These are phyloP conservation scores for Hymenoscyphus salicellus DNA, from an alignment of 2,329 filamentous ascomycete species.

Conservation along the genomic window DNA sequence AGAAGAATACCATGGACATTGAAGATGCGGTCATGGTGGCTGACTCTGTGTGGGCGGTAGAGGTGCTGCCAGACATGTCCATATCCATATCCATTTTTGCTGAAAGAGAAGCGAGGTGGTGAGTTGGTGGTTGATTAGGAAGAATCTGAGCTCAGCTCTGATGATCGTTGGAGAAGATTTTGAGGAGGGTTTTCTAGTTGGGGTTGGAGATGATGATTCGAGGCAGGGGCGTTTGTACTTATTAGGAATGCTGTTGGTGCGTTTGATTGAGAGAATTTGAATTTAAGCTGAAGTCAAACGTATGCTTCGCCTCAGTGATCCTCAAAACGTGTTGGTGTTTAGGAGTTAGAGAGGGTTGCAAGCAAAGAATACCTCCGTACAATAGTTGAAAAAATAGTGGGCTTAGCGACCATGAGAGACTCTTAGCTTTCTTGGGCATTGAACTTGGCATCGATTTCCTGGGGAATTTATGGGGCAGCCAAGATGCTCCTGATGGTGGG, in stretches of 20 bases:
- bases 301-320: neutral
- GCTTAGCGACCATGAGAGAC: too few species aligned
- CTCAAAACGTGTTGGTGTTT: neutral
- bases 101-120: neutral
- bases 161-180: neutral
- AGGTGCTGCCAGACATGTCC: slow-evolving; percentile 4
- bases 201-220: neutral
- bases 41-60: slow-evolving; percentile 40
- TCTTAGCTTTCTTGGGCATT: too few species aligned
- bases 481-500: neutral
- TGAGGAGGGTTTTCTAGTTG: neutral
- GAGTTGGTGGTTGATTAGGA: neutral
- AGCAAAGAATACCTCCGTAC: neutral
- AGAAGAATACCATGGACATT: slow-evolving; percentile 65
- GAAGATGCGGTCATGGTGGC: slow-evolving; percentile 37
- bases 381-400: too few species aligned
- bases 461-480: neutral
- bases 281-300: neutral
- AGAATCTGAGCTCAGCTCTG: slow-evolving; percentile 4
- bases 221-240: neutral
- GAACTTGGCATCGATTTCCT: neutral
- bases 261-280: slow-evolving; percentile 10
- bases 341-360: neutral
- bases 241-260: neutral
- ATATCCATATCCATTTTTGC: slow-evolving; percentile 3